Conservation (phyloP, 164 flowering plant genomes). For the Euptelea pleiosperma region DNA sequence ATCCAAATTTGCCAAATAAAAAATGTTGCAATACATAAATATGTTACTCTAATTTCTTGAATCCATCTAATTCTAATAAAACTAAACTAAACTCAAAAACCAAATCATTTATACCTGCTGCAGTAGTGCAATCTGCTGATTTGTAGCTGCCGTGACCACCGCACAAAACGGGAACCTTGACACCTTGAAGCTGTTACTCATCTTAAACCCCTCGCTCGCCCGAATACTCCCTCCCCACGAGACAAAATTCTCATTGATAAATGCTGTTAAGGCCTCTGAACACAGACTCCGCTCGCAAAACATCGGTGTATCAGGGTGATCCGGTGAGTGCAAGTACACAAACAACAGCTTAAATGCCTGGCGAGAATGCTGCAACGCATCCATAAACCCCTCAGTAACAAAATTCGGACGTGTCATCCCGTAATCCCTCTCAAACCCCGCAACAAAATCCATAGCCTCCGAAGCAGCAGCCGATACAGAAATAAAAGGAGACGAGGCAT, state of each 20-base stretch:
- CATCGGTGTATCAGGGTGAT: constrained; percentile 77
- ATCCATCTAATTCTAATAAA: too few species aligned
- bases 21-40: too few species aligned
- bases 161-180: constrained; percentile 91
- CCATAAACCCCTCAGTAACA: constrained; percentile 79
- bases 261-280: constrained; percentile 51
- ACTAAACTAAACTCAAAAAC: not conserved
- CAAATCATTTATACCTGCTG: constrained; percentile 68
- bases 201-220: constrained; percentile 94
- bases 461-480: constrained; percentile 52
- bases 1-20: too few species aligned
- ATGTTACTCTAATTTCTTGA: too few species aligned
- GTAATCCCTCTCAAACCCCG: constrained; percentile 72
- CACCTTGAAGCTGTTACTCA: constrained; percentile 97
- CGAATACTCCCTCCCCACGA: constrained; percentile 94
- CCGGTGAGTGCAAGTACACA: constrained; percentile 95
- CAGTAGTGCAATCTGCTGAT: constrained; percentile 86
- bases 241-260: constrained; percentile 90
- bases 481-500: constrained; percentile 40
- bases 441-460: constrained; percentile 67
- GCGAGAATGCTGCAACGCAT: constrained; percentile 80
- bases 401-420: constrained; percentile 67
- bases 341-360: constrained; percentile 68
- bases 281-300: constrained; percentile 78
- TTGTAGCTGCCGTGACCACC: constrained; percentile 82